Conservation (phyloP, 352 stramenopile species). For the Phytophthora meadii region DNA sequence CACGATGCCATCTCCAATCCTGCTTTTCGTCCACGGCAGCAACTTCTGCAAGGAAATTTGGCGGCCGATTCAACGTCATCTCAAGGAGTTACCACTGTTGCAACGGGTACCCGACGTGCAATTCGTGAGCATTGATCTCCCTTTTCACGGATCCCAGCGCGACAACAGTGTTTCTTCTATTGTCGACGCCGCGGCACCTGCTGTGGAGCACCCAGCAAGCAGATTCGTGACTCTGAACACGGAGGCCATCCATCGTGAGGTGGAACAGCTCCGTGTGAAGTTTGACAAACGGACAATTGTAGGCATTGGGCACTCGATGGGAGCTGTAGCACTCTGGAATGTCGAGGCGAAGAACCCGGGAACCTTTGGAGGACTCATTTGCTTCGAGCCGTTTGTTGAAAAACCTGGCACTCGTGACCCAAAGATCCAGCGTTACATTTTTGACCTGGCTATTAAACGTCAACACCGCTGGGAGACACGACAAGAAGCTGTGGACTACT, state of each 20-base stretch:
- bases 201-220: constrained; percentile 37
- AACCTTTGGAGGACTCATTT: constrained; percentile 39
- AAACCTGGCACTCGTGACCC: constrained; percentile 1
- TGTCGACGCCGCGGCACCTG: constrained; percentile 16
- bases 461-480: constrained; percentile 2
- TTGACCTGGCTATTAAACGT: constrained; percentile 8
- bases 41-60: constrained; percentile 56
- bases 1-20: constrained; percentile 6
- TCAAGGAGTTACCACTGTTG: constrained; percentile 32
- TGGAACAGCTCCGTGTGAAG: constrained; percentile 1
- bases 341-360: constrained; percentile 33
- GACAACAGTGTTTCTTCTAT: constrained; percentile 38
- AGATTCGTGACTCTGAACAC: constrained; percentile 27
- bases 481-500: constrained; percentile 14
- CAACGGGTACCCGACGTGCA: constrained; percentile 1
- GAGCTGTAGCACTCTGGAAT: constrained; percentile 33
- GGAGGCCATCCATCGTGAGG: constrained; percentile 17
- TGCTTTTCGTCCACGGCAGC: constrained; percentile 38
- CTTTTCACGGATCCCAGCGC: constrained; percentile 45
- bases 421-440: constrained; percentile 14
- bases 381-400: constrained; percentile 39
- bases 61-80: constrained; percentile 37
- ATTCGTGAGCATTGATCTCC: constrained; percentile 40
- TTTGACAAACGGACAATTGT: constrained; percentile 33
- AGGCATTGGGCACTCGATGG: constrained; percentile 50